These are phyloP conservation scores for Mycena rebaudengoi DNA, from an alignment of 768 basidiomycete genomes.

Conservation along the genomic window DNA sequence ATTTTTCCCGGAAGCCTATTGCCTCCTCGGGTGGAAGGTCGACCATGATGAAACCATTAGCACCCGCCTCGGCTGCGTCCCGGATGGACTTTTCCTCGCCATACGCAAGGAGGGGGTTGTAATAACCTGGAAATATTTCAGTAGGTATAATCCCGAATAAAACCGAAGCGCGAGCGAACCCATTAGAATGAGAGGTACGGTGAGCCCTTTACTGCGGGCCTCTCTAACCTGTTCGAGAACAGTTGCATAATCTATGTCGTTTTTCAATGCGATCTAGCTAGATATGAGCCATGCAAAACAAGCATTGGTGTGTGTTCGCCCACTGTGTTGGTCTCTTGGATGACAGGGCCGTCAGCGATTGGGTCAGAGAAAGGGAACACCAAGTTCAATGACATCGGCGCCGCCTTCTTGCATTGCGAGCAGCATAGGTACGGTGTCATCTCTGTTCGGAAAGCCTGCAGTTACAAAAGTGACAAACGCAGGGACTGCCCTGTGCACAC, in stretches of 20 bases:
- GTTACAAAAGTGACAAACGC: slow-evolving; percentile 91
- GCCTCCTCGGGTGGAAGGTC: slow-evolving; percentile 99
- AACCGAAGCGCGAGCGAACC: slow-evolving; percentile 54
- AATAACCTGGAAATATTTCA: slow-evolving; percentile 76
- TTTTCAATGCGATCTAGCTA: slow-evolving; percentile 81
- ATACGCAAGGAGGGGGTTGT: slow-evolving; percentile 95
- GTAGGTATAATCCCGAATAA: slow-evolving; percentile 6
- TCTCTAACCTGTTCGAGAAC: slow-evolving; percentile 80
- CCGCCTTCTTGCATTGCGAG: slow-evolving; percentile 95
- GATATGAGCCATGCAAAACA: background rate
- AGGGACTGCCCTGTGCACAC: slow-evolving; percentile 55
- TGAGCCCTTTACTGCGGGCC: slow-evolving; percentile 84
- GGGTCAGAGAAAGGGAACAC: slow-evolving; percentile 97
- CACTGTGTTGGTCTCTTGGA: slow-evolving; percentile 95
- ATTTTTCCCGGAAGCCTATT: slow-evolving; percentile 87
- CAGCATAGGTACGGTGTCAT: slow-evolving; percentile 87
- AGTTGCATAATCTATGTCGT: slow-evolving; percentile 78
- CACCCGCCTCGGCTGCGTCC: slow-evolving; percentile 89
- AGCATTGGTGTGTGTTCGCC: slow-evolving; percentile 35
- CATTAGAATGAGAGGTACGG: slow-evolving; percentile 91
- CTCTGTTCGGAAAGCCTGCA: slow-evolving; percentile 84
- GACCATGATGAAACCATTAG: slow-evolving; percentile 97
- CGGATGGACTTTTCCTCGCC: slow-evolving; percentile 94
- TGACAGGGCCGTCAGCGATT: slow-evolving; percentile 93
- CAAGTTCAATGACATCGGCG: slow-evolving; percentile 94